These are phyloP conservation scores for Mycosphaerella sp. DNA, from an alignment of 2,329 filamentous ascomycete species.

Conservation along the genomic window DNA sequence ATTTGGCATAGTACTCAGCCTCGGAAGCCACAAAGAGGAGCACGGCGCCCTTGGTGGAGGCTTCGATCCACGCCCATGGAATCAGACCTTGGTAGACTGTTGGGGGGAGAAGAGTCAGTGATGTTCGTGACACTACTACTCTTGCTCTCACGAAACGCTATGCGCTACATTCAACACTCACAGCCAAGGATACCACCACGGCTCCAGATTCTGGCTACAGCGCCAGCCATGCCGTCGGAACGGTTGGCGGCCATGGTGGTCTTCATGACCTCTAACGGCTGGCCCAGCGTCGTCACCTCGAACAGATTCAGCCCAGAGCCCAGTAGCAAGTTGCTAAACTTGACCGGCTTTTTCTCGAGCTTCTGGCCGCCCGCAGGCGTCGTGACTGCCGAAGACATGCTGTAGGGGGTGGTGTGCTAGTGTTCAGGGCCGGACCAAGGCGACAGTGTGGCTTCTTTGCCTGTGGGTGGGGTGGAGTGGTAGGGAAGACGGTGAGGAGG, in stretches of 20 bases:
- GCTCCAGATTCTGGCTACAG: slow-evolving; percentile 82
- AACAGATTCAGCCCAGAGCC: slow-evolving; percentile 94
- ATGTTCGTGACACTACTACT: background rate
- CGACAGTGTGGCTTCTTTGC: slow-evolving; percentile 82
- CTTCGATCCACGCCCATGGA: slow-evolving; percentile 99
- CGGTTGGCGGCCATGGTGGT: slow-evolving; percentile 99
- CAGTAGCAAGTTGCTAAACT: slow-evolving; percentile 97
- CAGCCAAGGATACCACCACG: slow-evolving; percentile 91
- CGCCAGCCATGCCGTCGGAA: slow-evolving; percentile 73
- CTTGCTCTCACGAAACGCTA: background rate
- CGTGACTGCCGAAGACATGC: slow-evolving; percentile 35
- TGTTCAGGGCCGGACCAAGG: slow-evolving; percentile 83
- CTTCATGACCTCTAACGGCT: slow-evolving; percentile 96
- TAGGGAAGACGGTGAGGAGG: background rate
- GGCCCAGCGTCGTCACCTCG: slow-evolving; percentile 68
- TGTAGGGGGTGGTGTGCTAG: slow-evolving; percentile 45
- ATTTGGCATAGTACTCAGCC: slow-evolving; percentile 87
- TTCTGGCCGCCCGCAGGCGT: slow-evolving; percentile 34
- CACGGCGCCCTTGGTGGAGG: slow-evolving; percentile 97
- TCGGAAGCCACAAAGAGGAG: slow-evolving; percentile 98
- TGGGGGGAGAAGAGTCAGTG: slow-evolving; percentile 3
- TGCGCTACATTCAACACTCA: slow-evolving; percentile 48
- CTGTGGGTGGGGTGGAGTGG: slow-evolving; percentile 17
- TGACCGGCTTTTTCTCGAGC: slow-evolving; percentile 98
- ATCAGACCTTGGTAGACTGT: slow-evolving; percentile 99